Percentiles rank a stretch among this genome's conserved stretches.
Evolutionary conservation across 192 early-diverging fungal genomes (phyloP).

Genomic region (Coemansia reversa): DNA sequence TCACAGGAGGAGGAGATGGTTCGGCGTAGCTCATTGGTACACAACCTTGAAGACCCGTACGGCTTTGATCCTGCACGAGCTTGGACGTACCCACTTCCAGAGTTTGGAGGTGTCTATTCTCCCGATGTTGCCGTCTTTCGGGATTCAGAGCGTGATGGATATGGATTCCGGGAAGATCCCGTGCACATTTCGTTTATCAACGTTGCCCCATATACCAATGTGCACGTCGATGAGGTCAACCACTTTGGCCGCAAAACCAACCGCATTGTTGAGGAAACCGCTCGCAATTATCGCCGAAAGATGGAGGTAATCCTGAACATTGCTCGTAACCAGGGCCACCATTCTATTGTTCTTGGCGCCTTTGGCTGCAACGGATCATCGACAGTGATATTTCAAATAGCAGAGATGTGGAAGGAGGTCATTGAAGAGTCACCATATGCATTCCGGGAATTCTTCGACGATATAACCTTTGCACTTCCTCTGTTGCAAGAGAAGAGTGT

Average conservation of each 20-base stretch:
- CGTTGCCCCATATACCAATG: conserved; percentile 48
- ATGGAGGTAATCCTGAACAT: conserved; percentile 54
- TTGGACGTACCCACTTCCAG: conserved; percentile 52
- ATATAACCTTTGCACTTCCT: conserved; percentile 49
- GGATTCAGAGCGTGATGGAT: conserved; percentile 50
- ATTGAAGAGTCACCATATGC: conserved; percentile 50
- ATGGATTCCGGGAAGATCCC: conserved; percentile 51
- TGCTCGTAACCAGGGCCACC: conserved; percentile 53
- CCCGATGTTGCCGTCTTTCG: conserved; percentile 50
- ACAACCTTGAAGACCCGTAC: conserved; percentile 53
- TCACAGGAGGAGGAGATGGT: conserved; percentile 53
- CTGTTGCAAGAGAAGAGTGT: conserved; percentile 10
- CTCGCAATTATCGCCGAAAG: conserved; percentile 47
- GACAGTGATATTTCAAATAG: conserved; percentile 35
- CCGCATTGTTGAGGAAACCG: conserved; percentile 48
- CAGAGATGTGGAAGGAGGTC: conserved; percentile 54
- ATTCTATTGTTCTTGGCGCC: conserved; percentile 49
- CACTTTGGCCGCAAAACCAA: conserved; percentile 48
- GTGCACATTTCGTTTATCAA: conserved; percentile 49
- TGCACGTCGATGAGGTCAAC: conserved; percentile 48
- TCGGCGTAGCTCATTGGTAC: conserved; percentile 48
- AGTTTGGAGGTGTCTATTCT: conserved; percentile 55
- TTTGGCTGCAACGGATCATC: conserved; percentile 49
- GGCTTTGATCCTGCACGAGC: conserved; percentile 43
- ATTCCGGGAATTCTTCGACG: conserved; percentile 55